Evolutionary conservation across 495 filamentous ascomycete species (phyloP), one percentile per base, ranked within the genome.

Genomic region (Penicillium taxi): DNA sequence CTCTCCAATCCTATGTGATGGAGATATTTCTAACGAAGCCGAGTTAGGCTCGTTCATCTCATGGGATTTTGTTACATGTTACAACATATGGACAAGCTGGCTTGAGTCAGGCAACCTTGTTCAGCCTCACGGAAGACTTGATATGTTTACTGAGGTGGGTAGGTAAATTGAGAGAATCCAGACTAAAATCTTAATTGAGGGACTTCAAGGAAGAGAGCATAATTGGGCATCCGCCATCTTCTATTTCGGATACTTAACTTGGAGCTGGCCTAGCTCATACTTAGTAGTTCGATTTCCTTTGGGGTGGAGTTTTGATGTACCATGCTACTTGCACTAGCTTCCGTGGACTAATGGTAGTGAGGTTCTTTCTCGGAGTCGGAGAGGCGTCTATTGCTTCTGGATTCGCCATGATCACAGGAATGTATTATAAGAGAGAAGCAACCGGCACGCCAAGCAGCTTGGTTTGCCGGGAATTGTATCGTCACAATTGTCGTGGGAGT

Each of bases 21-120:
- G n/a, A n/a, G n/a, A n/a, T n/a, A n/a, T 12, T 11, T 25, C 34
- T 28, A 27, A 33, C 26, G 26, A 2, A 11, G 15, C 22, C 20
- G 13, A 8, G 2, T 2, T 32, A 62, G 58, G 24, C 40, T 77
- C 23, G 72, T 78, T 40, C 74, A 73, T 1, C 46, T 70, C 7
- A 65, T 67, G 62, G 60, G 58, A n/a, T 41, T 63, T 13, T 62
- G 60, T 32, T 67, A 67, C 18, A 62, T 62, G 54, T 49, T 78
- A 22, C 71, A 75, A 37, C 76, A 69, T 44, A 70, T 79, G 48
- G 75, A 79, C 51, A 77, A 78, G 37, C 59, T 73, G 7, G 72
- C 73, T 53, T 77, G 1, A 74, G 69, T 26, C 75, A 77, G 47
- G 64, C 72, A 9, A 65, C 59, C 7, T 46, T 72, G 15, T 73